A percentile compares a stretch with the other conserved stretches of the same genome.
Conservation (phyloP, 1,284 basidiomycete species). For the Xerocomus amazonicus region DNA sequence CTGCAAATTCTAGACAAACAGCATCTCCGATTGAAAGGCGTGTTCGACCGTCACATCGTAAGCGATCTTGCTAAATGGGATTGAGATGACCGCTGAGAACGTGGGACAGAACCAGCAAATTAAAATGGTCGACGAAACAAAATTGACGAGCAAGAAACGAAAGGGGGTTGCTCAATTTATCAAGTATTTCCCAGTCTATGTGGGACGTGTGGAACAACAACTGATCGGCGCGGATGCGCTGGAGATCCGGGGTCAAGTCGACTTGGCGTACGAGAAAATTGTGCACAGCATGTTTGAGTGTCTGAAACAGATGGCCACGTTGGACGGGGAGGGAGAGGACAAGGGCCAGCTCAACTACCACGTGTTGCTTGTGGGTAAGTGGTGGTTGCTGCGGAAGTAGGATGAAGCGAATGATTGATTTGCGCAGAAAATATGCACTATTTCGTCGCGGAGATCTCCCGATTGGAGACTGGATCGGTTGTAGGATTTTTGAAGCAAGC, state of each 20-base stretch:
- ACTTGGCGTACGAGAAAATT: slow-evolving; percentile 85
- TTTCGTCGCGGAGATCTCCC: slow-evolving; percentile 79
- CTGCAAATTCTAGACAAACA: slow-evolving; percentile 77
- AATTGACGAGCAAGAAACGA: slow-evolving; percentile 87
- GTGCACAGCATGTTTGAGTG: slow-evolving; percentile 89
- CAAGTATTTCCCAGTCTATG: slow-evolving; percentile 88
- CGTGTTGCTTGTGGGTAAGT: slow-evolving; percentile 89
- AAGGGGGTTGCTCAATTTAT: slow-evolving; percentile 93
- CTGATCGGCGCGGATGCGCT: slow-evolving; percentile 75
- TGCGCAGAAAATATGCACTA: slow-evolving; percentile 91
- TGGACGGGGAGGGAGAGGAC: slow-evolving; percentile 87
- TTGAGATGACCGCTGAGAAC: slow-evolving; percentile 3
- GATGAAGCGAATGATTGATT: slow-evolving; percentile 5
- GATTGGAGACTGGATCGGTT: slow-evolving; percentile 68
- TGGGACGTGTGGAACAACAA: slow-evolving; percentile 82
- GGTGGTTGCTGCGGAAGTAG: background rate
- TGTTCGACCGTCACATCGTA: slow-evolving; percentile 79
- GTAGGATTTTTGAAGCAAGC: slow-evolving; percentile 70
- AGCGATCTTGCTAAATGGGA: slow-evolving; percentile 30
- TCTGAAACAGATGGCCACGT: slow-evolving; percentile 91
- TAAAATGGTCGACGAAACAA: slow-evolving; percentile 86
- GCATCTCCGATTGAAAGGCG: slow-evolving; percentile 66
- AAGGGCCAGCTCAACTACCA: slow-evolving; percentile 97
- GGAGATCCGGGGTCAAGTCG: slow-evolving; percentile 76
- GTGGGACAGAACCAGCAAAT: slow-evolving; percentile 75